These are phyloP conservation scores for Oryza glumipatula DNA, from an alignment of 176 grass and related monocot genomes.

Conservation along the genomic window DNA sequence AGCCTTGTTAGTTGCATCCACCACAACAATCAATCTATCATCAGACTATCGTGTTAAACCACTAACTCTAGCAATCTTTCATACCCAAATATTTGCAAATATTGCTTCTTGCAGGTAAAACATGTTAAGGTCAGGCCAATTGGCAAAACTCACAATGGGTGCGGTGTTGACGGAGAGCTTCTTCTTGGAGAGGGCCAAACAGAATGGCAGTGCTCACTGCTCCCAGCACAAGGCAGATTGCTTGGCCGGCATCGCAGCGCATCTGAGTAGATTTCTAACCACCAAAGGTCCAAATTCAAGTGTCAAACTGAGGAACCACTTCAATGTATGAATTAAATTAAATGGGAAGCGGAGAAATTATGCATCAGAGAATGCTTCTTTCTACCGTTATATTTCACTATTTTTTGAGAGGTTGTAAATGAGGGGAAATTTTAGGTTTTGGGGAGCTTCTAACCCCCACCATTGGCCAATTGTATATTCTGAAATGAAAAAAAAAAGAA, in stretches of 20 bases:
- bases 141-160: conserved; percentile 66
- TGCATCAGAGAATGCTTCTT: conserved; percentile 2
- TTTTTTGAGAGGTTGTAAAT: conserved; percentile 21
- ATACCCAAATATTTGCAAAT: conserved; percentile 21
- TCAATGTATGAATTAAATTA: neutral
- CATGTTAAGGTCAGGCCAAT: conserved; percentile 64
- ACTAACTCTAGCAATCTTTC: neutral
- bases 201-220: conserved; percentile 68
- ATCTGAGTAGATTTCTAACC: conserved; percentile 30
- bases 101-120: conserved; percentile 70
- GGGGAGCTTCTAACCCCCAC: neutral
- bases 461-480: conserved; percentile 15
- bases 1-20: neutral
- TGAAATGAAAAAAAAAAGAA: neutral
- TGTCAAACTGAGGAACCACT: conserved; percentile 6
- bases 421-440: neutral
- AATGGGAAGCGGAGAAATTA: neutral
- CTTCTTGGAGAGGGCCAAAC: conserved; percentile 51
- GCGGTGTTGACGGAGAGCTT: conserved; percentile 88
- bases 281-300: neutral
- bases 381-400: conserved; percentile 15
- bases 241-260: conserved; percentile 53
- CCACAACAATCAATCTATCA: neutral
- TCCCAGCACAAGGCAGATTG: conserved; percentile 67
- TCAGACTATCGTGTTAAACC: neutral